Evolutionary conservation across 2,329 filamentous ascomycete genomes (phyloP).

Genomic region (Aspergillus sp.): DNA sequence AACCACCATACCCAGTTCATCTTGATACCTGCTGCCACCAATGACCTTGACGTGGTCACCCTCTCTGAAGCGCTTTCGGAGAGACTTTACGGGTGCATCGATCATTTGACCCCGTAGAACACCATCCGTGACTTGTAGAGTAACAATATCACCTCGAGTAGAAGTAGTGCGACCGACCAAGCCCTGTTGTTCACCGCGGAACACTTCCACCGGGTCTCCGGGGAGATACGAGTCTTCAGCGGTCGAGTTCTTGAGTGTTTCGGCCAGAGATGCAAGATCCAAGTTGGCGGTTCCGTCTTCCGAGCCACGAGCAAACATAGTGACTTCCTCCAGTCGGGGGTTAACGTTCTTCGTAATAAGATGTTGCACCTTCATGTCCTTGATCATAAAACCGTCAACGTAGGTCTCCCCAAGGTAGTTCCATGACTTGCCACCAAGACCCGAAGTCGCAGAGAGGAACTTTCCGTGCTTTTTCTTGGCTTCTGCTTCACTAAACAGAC

Average conservation of each 20-base stretch:
- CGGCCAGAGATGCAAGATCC: constrained; percentile 85
- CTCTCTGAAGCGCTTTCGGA: constrained; percentile 87
- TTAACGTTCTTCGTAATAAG: constrained; percentile 87
- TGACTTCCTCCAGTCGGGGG: constrained; percentile 90
- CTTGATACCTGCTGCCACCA: constrained; percentile 87
- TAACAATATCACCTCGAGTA: constrained; percentile 89
- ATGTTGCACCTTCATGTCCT: constrained; percentile 87
- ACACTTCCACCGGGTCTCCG: constrained; percentile 95
- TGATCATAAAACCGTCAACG: constrained; percentile 87
- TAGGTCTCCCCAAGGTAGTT: constrained; percentile 87
- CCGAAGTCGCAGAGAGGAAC: constrained; percentile 54
- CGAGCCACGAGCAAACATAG: constrained; percentile 82
- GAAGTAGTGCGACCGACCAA: constrained; percentile 82
- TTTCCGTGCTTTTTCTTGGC: constrained; percentile 82
- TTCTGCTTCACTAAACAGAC: constrained; percentile 89
- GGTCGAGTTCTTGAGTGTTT: constrained; percentile 82
- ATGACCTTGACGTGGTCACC: constrained; percentile 99
- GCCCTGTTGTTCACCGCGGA: constrained; percentile 90
- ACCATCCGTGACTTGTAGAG: constrained; percentile 79
- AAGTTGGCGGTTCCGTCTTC: constrained; percentile 93
- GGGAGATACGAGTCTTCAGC: constrained; percentile 82
- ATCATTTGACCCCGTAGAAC: constrained; percentile 79
- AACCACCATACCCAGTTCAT: constrained; percentile 96
- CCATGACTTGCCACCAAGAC: constrained; percentile 67
- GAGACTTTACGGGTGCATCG: constrained; percentile 85